phyloP scores from a whole-genome alignment of 495 filamentous ascomycete genomes.

The Penicillium bovifimosum region DNA sequence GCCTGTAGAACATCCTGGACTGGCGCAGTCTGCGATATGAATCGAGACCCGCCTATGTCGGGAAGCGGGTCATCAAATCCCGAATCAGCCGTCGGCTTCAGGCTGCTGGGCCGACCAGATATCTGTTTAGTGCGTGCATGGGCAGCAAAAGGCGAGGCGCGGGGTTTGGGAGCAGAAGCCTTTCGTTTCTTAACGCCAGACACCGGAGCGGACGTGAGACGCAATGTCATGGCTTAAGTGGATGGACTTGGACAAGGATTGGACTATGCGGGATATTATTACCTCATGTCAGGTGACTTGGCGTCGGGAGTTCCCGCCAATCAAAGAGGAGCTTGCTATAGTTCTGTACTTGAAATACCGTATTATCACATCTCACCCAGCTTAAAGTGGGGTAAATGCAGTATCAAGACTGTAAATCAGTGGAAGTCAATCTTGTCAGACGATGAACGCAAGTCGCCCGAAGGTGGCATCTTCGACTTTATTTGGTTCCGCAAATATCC shows the following conservation, averaged over 20 bases:
- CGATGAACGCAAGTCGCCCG: neutral
- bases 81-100: slow-evolving; percentile 36
- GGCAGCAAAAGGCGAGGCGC: slow-evolving; percentile 45
- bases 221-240: slow-evolving; percentile 36
- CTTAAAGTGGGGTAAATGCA: neutral
- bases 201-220: slow-evolving; percentile 42
- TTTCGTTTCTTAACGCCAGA: slow-evolving; percentile 42
- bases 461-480: neutral
- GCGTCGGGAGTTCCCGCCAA: slow-evolving; percentile 14
- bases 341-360: slow-evolving; percentile 14
- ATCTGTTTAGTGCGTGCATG: slow-evolving; percentile 55
- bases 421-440: neutral
- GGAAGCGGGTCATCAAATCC: slow-evolving; percentile 41
- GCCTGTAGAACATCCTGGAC: slow-evolving; percentile 60
- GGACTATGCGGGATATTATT: slow-evolving; percentile 7
- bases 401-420: slow-evolving; percentile 1
- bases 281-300: slow-evolving; percentile 17
- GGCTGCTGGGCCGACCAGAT: slow-evolving; percentile 27
- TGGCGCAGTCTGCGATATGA: slow-evolving; percentile 43
- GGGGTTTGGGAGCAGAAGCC: slow-evolving; percentile 18
- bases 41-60: slow-evolving; percentile 34
- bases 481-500: neutral
- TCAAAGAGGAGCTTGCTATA: slow-evolving; percentile 3
- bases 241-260: neutral
- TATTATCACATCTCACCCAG: slow-evolving; percentile 2